Conservation (phyloP, 2,329 filamentous ascomycete genomes). For the Cercospora citrullina region DNA sequence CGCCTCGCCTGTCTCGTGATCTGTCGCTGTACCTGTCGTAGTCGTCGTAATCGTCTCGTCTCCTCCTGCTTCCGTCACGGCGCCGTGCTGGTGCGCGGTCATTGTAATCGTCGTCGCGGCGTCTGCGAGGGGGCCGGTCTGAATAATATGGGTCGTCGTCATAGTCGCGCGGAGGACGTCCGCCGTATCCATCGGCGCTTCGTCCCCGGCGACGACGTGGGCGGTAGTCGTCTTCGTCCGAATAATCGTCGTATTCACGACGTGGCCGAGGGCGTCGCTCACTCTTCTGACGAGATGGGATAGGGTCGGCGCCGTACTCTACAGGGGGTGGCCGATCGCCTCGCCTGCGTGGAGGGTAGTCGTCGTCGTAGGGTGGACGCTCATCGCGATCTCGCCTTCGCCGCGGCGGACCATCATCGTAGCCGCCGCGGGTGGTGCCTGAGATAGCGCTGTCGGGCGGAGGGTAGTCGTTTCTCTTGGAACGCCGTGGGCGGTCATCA, state of each 20-base stretch:
- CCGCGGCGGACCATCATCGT: constrained; percentile 25
- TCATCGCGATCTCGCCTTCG: constrained; percentile 23
- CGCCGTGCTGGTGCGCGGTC: constrained; percentile 19
- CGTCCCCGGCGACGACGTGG: constrained; percentile 24
- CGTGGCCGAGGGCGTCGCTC: constrained; percentile 29
- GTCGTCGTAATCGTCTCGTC: constrained; percentile 31
- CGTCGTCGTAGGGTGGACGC: constrained; percentile 29
- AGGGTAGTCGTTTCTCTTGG: constrained; percentile 22
- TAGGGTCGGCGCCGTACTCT: constrained; percentile 35
- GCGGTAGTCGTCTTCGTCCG: constrained; percentile 28
- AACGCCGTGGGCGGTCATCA: constrained; percentile 9
- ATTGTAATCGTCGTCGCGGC: constrained; percentile 27
- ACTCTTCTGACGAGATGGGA: constrained; percentile 31
- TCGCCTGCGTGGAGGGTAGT: constrained; percentile 31
- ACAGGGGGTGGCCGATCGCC: constrained; percentile 28
- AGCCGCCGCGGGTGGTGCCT: constrained; percentile 19
- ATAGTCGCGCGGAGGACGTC: constrained; percentile 23
- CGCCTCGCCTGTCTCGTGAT: constrained; percentile 24
- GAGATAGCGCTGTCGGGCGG: constrained; percentile 23
- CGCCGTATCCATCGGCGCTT: constrained; percentile 24
- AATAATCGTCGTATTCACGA: constrained; percentile 29
- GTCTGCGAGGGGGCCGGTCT: constrained; percentile 24
- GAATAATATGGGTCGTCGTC: constrained; percentile 30
- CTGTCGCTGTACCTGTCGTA: constrained; percentile 28
- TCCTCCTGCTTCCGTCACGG: constrained; percentile 25